Percentiles rank a stretch among this genome's conserved stretches.
phyloP scores from a whole-genome alignment of 345 rosid genomes.

The Schrenkiella parvula region DNA sequence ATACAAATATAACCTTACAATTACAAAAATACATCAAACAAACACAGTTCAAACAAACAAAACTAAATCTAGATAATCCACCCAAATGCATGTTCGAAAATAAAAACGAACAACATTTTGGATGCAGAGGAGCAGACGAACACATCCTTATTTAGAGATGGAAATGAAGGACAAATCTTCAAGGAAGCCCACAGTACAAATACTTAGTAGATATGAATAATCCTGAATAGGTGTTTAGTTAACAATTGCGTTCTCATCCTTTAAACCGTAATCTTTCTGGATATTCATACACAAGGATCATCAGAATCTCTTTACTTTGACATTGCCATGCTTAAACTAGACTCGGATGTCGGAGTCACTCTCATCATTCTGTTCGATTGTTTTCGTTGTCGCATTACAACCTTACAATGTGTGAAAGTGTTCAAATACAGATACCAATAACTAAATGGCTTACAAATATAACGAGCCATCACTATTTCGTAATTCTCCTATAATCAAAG shows the following conservation, averaged over 20 bases:
- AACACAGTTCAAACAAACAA: too few relatives aligned
- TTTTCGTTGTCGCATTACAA: not conserved
- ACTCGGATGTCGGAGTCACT: not conserved
- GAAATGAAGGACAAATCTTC: not conserved
- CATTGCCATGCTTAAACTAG: not conserved
- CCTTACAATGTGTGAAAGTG: not conserved
- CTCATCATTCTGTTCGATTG: not conserved
- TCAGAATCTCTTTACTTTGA: not conserved
- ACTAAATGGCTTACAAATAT: not conserved
- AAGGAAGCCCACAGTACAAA: not conserved
- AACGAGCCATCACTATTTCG: constrained; percentile 9
- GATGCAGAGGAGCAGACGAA: too few relatives aligned
- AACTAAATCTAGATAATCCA: too few relatives aligned
- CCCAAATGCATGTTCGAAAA: too few relatives aligned
- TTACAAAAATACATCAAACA: too few relatives aligned
- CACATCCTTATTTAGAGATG: too few relatives aligned
- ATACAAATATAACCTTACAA: too few relatives aligned
- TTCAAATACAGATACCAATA: not conserved
- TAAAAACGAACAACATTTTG: too few relatives aligned
- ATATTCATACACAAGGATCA: not conserved
- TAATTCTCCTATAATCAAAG: constrained; percentile 20
- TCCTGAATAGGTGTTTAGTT: not conserved
- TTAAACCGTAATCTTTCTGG: not conserved
- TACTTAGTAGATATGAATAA: not conserved
- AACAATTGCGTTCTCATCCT: not conserved